Base-by-base conservation (phyloP, 148 eudicot genomes). In the Persicaria maculosa region DNA sequence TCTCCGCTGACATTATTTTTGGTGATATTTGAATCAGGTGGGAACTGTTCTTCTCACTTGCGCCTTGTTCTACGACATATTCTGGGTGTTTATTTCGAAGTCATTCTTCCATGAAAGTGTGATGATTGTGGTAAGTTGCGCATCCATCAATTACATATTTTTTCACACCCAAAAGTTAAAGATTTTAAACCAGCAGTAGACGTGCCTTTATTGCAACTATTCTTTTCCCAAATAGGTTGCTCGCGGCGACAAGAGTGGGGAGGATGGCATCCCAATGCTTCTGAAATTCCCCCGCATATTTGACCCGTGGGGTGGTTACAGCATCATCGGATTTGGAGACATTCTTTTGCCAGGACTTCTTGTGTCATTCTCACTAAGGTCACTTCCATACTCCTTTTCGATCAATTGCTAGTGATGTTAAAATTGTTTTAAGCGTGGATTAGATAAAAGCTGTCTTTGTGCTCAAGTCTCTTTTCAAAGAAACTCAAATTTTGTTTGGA, bases 281-380 rank as follows among this genome's bases (percentile, higher is more conserved):
- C 79, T 92, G 52, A 92, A 92, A 80, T 84, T 92, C 73, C 95
- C 95, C 10, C 88, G 97, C 58, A 81, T 90, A 79, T 88, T 87
- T 77, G 97, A 92, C 81, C 95, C 91, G 5, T 92, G 97, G 97
- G 97, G 95, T 57, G 95, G 97, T 57, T 90, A 85, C 79, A 92
- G 97, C 81, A 90, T 92, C 78, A 83, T 92, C 12, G 97, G 97
- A 54, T 92, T 92, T 72, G 95, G 95, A 61, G 93, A 88, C 78
- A 92, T 92, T 69, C 86, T 90, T 40, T 82, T 92, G 78, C 97
- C 97, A 8, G 97, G 97, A 71, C 79, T 92, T 61, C 78, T 92
- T 9, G 77, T 90, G 15, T 87, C 95, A 44, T 92, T 92, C 76
- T 85, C 91, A 70, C 88, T 92, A 20, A 84, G 95, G 93, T 90